These are phyloP conservation scores for Lipomyces starkeyi DNA, from an alignment of 805 yeast species.

Conservation along the genomic window DNA sequence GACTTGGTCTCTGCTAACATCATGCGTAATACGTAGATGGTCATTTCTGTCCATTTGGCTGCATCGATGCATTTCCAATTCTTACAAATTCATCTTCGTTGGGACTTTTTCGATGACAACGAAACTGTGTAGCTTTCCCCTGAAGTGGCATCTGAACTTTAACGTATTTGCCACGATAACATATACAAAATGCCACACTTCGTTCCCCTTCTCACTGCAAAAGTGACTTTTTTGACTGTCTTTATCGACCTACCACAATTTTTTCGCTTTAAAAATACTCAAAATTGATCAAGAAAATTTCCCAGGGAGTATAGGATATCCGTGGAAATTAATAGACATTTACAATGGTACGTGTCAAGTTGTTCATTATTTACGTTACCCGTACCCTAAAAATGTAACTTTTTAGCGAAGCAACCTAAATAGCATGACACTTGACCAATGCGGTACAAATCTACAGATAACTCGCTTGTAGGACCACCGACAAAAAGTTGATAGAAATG, in stretches of 20 bases:
- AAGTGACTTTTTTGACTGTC: background rate
- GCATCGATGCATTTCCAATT: background rate
- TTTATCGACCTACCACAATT: conserved; percentile 6
- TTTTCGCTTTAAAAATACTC: conserved; percentile 1
- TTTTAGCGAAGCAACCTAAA: background rate
- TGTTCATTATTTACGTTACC: background rate
- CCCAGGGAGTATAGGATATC: background rate
- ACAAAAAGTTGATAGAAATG: too few species aligned
- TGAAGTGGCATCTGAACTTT: background rate
- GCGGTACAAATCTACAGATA: background rate
- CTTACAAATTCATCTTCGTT: background rate
- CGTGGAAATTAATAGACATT: background rate
- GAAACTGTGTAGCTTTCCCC: background rate
- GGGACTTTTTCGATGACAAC: background rate
- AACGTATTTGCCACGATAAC: background rate
- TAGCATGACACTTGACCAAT: background rate
- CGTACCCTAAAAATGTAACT: background rate
- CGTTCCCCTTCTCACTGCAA: background rate
- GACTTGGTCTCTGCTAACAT: too few species aligned
- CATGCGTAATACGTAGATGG: too few species aligned
- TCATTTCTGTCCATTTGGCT: background rate
- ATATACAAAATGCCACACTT: background rate
- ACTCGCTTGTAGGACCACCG: too few species aligned
- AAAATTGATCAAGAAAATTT: background rate
- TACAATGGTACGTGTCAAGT: background rate